Evolutionary conservation across 345 rosid species (phyloP).

Genomic region (Brassica cretica): DNA sequence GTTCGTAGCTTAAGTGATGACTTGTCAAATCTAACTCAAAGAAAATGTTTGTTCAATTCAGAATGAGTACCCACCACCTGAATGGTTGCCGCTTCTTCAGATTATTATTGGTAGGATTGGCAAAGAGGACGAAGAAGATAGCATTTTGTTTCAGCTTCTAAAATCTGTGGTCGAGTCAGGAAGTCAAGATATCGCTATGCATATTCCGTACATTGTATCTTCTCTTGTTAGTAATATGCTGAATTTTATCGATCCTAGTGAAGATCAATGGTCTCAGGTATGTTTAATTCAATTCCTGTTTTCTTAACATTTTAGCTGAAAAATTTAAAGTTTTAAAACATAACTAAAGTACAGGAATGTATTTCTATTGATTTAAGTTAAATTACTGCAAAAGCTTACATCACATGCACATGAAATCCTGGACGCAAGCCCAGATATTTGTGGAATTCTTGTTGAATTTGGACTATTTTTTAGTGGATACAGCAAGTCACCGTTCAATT

Average conservation of each 20-base stretch:
- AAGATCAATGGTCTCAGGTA: conserved; percentile 77
- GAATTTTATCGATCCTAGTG: conserved; percentile 49
- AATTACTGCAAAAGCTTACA: conserved; percentile 8
- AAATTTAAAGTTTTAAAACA: conserved; percentile 9
- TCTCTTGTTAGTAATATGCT: conserved; percentile 53
- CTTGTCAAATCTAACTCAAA: conserved; percentile 28
- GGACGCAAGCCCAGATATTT: conserved; percentile 1
- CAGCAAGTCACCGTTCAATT: conserved; percentile 3
- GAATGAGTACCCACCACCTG: conserved; percentile 79
- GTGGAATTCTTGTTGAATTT: conserved; percentile 1
- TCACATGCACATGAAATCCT: conserved; percentile 17
- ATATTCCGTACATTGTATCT: conserved; percentile 67
- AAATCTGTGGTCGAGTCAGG: conserved; percentile 66
- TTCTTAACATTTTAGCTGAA: neutral
- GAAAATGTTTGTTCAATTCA: conserved; percentile 38
- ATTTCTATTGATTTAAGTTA: neutral
- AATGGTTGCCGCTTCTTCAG: conserved; percentile 79
- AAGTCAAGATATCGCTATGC: conserved; percentile 53
- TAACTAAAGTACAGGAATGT: conserved; percentile 5
- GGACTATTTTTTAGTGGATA: neutral
- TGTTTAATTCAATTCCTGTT: conserved; percentile 31
- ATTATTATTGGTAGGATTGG: conserved; percentile 66
- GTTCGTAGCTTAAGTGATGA: conserved; percentile 15
- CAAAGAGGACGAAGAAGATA: conserved; percentile 64
- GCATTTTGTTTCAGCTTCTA: conserved; percentile 68